Evolutionary conservation across 495 filamentous ascomycete genomes (phyloP), one percentile per base, ranked within the genome.

Genomic region (Penicillium malachiteum): DNA sequence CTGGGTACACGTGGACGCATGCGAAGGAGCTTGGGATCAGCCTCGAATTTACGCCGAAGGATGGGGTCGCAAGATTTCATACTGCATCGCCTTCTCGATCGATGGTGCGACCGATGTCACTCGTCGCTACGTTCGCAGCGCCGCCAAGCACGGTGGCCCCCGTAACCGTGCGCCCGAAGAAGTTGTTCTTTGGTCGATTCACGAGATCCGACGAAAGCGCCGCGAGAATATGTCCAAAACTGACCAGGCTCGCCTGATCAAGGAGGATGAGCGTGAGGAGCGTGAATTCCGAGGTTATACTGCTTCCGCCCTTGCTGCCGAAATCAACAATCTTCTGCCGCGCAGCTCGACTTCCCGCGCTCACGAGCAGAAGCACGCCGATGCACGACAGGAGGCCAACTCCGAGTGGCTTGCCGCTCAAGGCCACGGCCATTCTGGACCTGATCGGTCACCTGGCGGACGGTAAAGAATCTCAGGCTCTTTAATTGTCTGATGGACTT

Each of bases 91-190:
- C 38, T 99, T 99, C 71, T 95, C 91, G 37, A 90, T 88, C 57
- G 94, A 99, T 59, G 94, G 94, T 39, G 92, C 90, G 32, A 92
- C 88, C 52, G 94, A 99, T 69, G 94, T 99, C 26, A 99, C 94
- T 11, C 85, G 93, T 13, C 88, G 94, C 57, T 99, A 99, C 63
- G 91, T 96, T 32, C 91, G 92, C 57, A 92, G 89, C 71, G 75
- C 80, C n/a, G 71, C 78, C 26, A 85, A 85, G 58, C 81, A 91
- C 62, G 86, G 87, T n/a, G 71, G 81, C 11, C 82, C 88, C 34
- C 86, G 94, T 52, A 87, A 72, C 56, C 80, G 83, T 43, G 87
- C 85, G 38, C 84, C 95, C 0, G 94, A 99, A 71, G 90, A 94
- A 54, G 93, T 96, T 5, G 77, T 97, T 30, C 76, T 94, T 17